phyloP scores from a whole-genome alignment of 768 basidiomycete species.

The Strobilomyces echinocephalus region DNA sequence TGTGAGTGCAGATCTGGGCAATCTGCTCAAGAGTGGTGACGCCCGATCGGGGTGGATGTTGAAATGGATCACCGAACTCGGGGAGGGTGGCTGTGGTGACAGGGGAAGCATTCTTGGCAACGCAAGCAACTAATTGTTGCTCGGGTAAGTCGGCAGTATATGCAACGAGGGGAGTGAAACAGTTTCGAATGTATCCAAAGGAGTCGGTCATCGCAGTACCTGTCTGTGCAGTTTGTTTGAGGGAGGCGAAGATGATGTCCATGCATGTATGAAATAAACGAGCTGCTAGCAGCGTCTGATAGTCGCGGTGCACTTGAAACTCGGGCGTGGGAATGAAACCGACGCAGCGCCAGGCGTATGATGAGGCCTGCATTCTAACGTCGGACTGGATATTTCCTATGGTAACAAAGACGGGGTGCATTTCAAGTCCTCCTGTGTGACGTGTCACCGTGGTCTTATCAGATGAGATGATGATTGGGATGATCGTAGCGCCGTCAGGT shows the following conservation, averaged over 20 bases:
- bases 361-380: neutral
- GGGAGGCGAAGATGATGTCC: neutral
- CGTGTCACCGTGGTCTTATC: slow-evolving; percentile 6
- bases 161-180: neutral
- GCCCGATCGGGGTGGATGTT: neutral
- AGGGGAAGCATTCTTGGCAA: neutral
- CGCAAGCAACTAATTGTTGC: slow-evolving; percentile 2
- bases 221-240: neutral
- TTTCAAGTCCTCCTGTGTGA: slow-evolving; percentile 4
- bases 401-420: neutral
- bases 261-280: neutral
- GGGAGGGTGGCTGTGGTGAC: neutral
- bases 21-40: no score
- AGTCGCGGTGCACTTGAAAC: neutral
- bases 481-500: neutral
- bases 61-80: neutral
- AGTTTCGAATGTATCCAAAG: neutral
- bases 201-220: neutral
- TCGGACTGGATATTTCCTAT: neutral
- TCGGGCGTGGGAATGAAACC: neutral
- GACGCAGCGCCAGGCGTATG: neutral
- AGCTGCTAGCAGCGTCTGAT: neutral
- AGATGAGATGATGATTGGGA: neutral
- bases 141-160: slow-evolving; percentile 3
- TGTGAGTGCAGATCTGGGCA: no score